A percentile compares a stretch with the other conserved stretches of the same genome.
phyloP scores from a whole-genome alignment of 139 green algal species.

The Spirogloea muscicola region DNA sequence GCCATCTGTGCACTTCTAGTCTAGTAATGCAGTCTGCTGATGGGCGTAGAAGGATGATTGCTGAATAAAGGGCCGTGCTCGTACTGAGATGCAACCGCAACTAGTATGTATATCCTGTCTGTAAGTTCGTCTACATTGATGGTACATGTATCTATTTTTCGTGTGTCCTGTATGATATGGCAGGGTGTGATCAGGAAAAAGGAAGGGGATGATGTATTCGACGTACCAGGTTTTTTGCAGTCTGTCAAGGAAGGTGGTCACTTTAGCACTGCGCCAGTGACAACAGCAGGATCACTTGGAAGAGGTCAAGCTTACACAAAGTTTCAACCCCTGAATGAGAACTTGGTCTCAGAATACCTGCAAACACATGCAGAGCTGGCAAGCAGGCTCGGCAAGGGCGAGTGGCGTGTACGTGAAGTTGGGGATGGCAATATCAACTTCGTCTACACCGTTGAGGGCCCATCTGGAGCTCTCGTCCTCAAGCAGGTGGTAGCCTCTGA shows the following conservation, averaged over 20 bases:
- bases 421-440: conserved; percentile 99
- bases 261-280: background rate
- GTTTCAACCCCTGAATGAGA: background rate
- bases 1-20: no score
- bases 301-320: background rate
- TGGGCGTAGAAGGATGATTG: background rate
- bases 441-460: conserved; percentile 89
- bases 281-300: background rate
- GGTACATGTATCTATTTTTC: background rate
- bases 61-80: background rate
- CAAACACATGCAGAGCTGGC: conserved; percentile 13
- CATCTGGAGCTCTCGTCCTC: conserved; percentile 33
- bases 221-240: conserved; percentile 58
- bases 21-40: no score
- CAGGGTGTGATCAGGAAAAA: conserved; percentile 67
- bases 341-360: background rate
- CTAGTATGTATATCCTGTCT: background rate
- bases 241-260: background rate
- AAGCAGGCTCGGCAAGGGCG: conserved; percentile 9
- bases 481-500: conserved; percentile 32
- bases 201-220: conserved; percentile 43
- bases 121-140: background rate
- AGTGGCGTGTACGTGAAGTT: conserved; percentile 68
- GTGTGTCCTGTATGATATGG: background rate
- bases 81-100: background rate